Base-by-base conservation (phyloP, 371 early-diverging fungal species). In the Funneliformis caledonium region DNA sequence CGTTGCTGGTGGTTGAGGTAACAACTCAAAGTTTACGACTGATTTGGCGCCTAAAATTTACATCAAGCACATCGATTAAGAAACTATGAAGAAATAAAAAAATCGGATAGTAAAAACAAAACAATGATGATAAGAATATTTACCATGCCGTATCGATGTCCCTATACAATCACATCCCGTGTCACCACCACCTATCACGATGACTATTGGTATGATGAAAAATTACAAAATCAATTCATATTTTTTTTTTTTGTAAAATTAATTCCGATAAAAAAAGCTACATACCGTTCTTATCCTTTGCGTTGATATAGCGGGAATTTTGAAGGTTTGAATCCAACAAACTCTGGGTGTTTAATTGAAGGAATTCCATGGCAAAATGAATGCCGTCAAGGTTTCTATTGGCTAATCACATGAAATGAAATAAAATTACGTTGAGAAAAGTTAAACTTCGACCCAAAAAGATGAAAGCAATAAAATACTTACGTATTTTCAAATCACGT, bases 171-270 rank as follows among this genome's bases (percentile, higher is more conserved):
- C 99, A 82, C 94, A 95, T 82, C 97, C 98, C 14, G 99, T 98
- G 85, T 97, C 99, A 81, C 99, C 99, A 83, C 97, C 99, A 86
- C 99, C 99, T 88, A 98, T 97, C 22, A 98, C 97, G 81, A 98
- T 88, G 0, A 98, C 99, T 64, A 33, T 14, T 31, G 22, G 26
- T 26, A 33, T 26, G 37, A 22, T 8, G 12, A 1, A 10, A 47
- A 65, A 47, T 22, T 45, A 37, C 42, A 60, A 62, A 5, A 52
- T 52, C 14, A 50, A 50, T 50, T 50, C 50, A 52, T 16, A 2
- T 37, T 37, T 37, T 37, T 31, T 37, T 37, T 37, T 65, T 65
- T 65, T 65, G 11, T 2, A 45, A 61, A 43, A 37, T 10, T 19
- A 43, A 61, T 37, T 22, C 26, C 31, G n/a, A 72, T 0, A 26